Evolutionary conservation across 2,329 filamentous ascomycete genomes (phyloP), one percentile per base, ranked within the genome.

Genomic region (Coleophoma eucalyptorum): DNA sequence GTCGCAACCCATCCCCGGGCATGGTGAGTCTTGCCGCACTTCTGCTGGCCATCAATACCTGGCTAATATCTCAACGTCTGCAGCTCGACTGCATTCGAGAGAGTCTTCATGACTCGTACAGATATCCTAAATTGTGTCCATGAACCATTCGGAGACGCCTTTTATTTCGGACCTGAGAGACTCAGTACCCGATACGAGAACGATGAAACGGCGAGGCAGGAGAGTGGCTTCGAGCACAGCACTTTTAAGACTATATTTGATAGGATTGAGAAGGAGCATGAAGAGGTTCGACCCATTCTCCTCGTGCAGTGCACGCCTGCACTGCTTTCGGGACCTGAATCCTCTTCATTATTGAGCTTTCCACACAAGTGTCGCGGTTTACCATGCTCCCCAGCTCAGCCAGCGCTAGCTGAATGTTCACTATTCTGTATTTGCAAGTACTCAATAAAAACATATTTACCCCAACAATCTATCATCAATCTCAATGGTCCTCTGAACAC

Each of bases 91-190:
- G 42, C 42, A 12, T 44, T 40, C 8, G n/a, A 40, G 38, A 59
- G 94, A 89, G 92, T 97, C 58, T 97, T 99, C 71, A 97, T 97
- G 93, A 96, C 92, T 62, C 87, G 90, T 60, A 81, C 82, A 61
- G 86, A 96, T 65, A 84, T 79, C 49, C 80, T 97, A 53, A 78
- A 86, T 62, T 96, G 90, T 67, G 78, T 94, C 61, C 94, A 97
- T 69, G 94, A 99, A 74, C 94, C 94, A 5, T 97, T 97, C 71
- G 93, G 93, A 49, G 94, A 97, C 72, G 89, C 92, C 54, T 97
- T 93, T 67, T 97, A 97, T 74, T 97, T 87, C 66, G 93, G 94
- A 48, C 92, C 93, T 6, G 94, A 99, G 73, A 81, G 90, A 60
- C 78, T 97, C 60, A 86, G 88, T 63, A 74, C 81, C 48, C 83